Evolutionary conservation across 352 stramenopile genomes (phyloP).

Genomic region (Globisporangium radiosum): DNA sequence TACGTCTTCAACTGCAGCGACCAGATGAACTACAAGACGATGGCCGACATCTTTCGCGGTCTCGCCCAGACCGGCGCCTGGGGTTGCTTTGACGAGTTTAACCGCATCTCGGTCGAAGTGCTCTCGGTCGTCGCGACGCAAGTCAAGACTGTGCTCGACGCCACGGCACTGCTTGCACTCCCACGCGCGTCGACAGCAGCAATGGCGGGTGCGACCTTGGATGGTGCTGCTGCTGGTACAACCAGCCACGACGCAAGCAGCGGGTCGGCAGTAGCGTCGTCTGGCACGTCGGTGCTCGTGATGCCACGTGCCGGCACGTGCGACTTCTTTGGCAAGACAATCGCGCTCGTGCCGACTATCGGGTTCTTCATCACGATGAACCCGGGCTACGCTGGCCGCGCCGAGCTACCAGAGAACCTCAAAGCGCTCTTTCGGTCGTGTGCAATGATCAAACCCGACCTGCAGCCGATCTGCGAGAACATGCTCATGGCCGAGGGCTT

Average conservation of each 20-base stretch:
- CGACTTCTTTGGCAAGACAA: slow-evolving; percentile 88
- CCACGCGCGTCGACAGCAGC: slow-evolving; percentile 10
- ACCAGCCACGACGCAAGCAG: slow-evolving; percentile 6
- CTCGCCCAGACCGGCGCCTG: slow-evolving; percentile 93
- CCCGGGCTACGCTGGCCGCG: slow-evolving; percentile 87
- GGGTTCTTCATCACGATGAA: slow-evolving; percentile 96
- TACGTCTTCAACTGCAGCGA: slow-evolving; percentile 89
- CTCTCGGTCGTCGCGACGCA: slow-evolving; percentile 94
- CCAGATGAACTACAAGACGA: slow-evolving; percentile 94
- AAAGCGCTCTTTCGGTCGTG: slow-evolving; percentile 91
- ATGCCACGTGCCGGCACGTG: slow-evolving; percentile 56
- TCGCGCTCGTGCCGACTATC: slow-evolving; percentile 76
- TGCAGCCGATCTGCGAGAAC: slow-evolving; percentile 92
- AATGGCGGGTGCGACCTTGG: slow-evolving; percentile 10
- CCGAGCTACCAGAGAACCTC: slow-evolving; percentile 90
- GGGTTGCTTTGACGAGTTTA: slow-evolving; percentile 97
- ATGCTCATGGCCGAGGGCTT: slow-evolving; percentile 95
- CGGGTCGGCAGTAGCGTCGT: not conserved
- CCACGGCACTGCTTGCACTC: slow-evolving; percentile 24
- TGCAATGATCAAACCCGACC: slow-evolving; percentile 89
- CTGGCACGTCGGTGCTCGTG: slow-evolving; percentile 14
- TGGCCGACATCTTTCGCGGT: slow-evolving; percentile 94
- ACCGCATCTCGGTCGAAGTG: slow-evolving; percentile 95
- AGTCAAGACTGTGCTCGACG: slow-evolving; percentile 97
- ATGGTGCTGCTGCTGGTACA: too few species aligned